Conservation (phyloP, 129 eudicot species). For the Escallonia herrerae region DNA sequence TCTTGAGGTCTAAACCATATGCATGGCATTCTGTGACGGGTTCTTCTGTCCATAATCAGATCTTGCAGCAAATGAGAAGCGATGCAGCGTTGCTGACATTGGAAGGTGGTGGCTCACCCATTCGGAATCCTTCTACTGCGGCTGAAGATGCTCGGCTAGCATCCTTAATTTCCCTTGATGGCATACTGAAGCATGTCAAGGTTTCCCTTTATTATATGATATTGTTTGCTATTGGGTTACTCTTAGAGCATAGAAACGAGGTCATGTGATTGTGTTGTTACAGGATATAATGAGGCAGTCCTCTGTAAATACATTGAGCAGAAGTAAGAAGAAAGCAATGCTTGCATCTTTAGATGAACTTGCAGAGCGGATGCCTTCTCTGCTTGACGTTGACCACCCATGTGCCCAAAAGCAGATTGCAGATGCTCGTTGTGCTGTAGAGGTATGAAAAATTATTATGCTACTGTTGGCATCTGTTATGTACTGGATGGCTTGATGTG, state of each 20-base stretch:
- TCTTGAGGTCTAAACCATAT: neutral
- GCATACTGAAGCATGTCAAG: slow-evolving; percentile 88
- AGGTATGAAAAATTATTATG: slow-evolving; percentile 36
- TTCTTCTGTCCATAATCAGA: slow-evolving; percentile 26
- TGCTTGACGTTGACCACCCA: slow-evolving; percentile 91
- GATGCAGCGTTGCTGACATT: slow-evolving; percentile 60
- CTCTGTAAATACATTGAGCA: slow-evolving; percentile 58
- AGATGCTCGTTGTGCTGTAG: slow-evolving; percentile 71
- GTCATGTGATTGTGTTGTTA: neutral
- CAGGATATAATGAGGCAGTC: slow-evolving; percentile 81
- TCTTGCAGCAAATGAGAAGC: slow-evolving; percentile 90
- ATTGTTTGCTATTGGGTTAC: slow-evolving; percentile 1
- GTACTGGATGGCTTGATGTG: neutral
- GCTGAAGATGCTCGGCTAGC: slow-evolving; percentile 99
- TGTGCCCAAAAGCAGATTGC: slow-evolving; percentile 89
- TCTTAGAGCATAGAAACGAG: neutral
- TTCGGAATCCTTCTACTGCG: slow-evolving; percentile 97
- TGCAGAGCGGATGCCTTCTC: slow-evolving; percentile 78
- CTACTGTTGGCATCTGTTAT: neutral
- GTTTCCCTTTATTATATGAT: slow-evolving; percentile 26
- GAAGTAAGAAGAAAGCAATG: slow-evolving; percentile 73
- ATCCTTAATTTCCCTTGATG: slow-evolving; percentile 89
- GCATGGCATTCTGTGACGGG: neutral
- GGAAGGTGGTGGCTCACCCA: slow-evolving; percentile 76
- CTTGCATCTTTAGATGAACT: slow-evolving; percentile 75